These are phyloP conservation scores for Boletus speciosus DNA, from an alignment of 768 basidiomycete species.

Conservation along the genomic window DNA sequence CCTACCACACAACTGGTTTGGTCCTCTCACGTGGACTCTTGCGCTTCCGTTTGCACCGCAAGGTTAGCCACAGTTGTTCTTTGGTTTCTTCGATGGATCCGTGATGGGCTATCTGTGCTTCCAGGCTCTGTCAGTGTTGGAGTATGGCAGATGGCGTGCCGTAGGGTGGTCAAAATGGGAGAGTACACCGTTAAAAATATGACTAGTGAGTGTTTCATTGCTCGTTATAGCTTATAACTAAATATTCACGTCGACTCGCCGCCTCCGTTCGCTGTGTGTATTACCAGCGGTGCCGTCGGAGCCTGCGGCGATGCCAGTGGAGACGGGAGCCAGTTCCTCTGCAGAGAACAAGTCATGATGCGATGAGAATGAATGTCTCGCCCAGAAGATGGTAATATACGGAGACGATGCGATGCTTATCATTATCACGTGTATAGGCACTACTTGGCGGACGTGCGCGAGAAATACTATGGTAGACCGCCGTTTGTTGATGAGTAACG, in stretches of 20 bases:
- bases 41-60: slow-evolving; percentile 87
- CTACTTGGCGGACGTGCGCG: background rate
- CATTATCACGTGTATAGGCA: slow-evolving; percentile 18
- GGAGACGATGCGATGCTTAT: slow-evolving; percentile 7
- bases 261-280: background rate
- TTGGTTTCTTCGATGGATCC: background rate
- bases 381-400: slow-evolving; percentile 4
- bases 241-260: background rate
- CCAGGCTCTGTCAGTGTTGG: slow-evolving; percentile 89
- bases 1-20: slow-evolving; percentile 87
- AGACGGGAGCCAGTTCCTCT: slow-evolving; percentile 5
- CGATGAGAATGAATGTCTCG: background rate
- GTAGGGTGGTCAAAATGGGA: slow-evolving; percentile 73
- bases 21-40: slow-evolving; percentile 84
- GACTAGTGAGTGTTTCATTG: slow-evolving; percentile 34
- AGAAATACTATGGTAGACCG: slow-evolving; percentile 2
- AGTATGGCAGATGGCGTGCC: slow-evolving; percentile 94
- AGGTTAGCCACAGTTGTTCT: slow-evolving; percentile 46
- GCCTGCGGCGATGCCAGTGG: slow-evolving; percentile 19
- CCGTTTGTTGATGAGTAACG: background rate
- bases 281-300: slow-evolving; percentile 18
- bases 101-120: background rate
- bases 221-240: slow-evolving; percentile 1
- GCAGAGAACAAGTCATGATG: slow-evolving; percentile 18
- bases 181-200: slow-evolving; percentile 72